Base-by-base conservation (phyloP, 805 yeast genomes). In the Spathaspora arborariae region DNA sequence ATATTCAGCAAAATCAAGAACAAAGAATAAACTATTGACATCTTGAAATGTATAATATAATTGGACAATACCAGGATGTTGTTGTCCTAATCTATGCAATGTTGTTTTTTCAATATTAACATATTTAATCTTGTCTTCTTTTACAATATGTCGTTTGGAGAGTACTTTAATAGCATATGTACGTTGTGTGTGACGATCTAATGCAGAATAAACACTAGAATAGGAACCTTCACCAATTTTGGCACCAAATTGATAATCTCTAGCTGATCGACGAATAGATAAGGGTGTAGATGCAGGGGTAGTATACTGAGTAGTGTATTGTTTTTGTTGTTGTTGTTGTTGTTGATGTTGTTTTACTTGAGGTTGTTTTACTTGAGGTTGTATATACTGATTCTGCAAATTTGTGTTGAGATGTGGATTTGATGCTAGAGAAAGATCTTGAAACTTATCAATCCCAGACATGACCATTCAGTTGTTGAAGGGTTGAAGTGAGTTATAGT, bases 21-120 rank as follows among this genome's bases (percentile, higher is more conserved):
- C 99, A 64, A 91, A 94, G 62, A 89, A 94, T 34, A 94, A 70
- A 27, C 89, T 84, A 49, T 81, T 78, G 39, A 87, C 88, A 63
- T 94, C 99, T 64, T 94, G 99, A 67, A 94, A 94, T 1, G 99
- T 94, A 65, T 87, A 94, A 66, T 88, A 88, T 41, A 94, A 70
- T 41, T 91, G 87, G 18, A 94, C 95, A 22, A 94, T 85, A 1
- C 99, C 99, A 0, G 97, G 97, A 60, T 94, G 98, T 51, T 71
- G 76, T 46, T 84, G 84, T 2, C 96, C 96, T 51, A 94, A 70
- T 20, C 92, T 68, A 64, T 90, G 91, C 51, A 94, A 70, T 1
- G 97, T 88, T 46, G 87, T 84, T 62, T 94, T 94, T 61, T 94
- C 99, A 48, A 94, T 92, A 62, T 90, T 90, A 48, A 94, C 99